phyloP scores from a whole-genome alignment of 140 eudicot genomes.

The Cichorium intybus region DNA sequence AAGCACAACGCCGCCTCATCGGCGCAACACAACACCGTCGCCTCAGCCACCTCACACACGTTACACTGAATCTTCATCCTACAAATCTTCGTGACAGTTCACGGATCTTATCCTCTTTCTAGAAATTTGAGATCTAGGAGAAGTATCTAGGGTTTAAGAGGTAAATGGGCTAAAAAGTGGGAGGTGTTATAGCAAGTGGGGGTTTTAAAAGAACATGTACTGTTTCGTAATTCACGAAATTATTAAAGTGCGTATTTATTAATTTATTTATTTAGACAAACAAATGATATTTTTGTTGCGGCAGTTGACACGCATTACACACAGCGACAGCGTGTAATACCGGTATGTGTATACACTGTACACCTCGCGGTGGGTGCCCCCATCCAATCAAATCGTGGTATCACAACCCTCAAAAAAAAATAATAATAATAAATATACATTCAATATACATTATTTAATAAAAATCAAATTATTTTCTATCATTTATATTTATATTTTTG shows the following conservation, averaged over 20 bases:
- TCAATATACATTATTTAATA: too few relatives aligned
- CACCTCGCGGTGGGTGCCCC: too few relatives aligned
- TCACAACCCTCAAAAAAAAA: too few relatives aligned
- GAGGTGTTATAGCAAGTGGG: slow-evolving; percentile 27
- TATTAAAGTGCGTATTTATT: slow-evolving; percentile 9
- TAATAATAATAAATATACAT: too few relatives aligned
- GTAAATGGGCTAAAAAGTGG: slow-evolving; percentile 8
- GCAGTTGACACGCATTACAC: too few relatives aligned
- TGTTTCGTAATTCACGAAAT: slow-evolving; percentile 16
- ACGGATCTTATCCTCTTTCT: slow-evolving; percentile 18
- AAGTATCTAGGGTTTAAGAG: slow-evolving; percentile 24
- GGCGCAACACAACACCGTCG: slow-evolving; percentile 74
- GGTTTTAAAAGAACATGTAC: slow-evolving; percentile 31
- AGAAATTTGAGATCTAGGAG: slow-evolving; percentile 1
- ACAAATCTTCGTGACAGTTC: not conserved
- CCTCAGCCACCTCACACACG: slow-evolving; percentile 81
- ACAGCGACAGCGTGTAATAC: too few relatives aligned
- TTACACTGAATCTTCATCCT: slow-evolving; percentile 86
- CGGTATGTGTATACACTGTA: too few relatives aligned
- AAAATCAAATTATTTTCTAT: too few relatives aligned
- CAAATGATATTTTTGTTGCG: not conserved
- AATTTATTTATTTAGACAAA: too few relatives aligned
- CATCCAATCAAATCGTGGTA: too few relatives aligned
- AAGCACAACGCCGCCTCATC: slow-evolving; percentile 88
- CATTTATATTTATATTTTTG: too few relatives aligned